Percentiles rank a stretch among this genome's conserved stretches.
These are phyloP conservation scores for Scheffersomyces titani DNA, from an alignment of 1,139 yeast species.

Conservation along the genomic window DNA sequence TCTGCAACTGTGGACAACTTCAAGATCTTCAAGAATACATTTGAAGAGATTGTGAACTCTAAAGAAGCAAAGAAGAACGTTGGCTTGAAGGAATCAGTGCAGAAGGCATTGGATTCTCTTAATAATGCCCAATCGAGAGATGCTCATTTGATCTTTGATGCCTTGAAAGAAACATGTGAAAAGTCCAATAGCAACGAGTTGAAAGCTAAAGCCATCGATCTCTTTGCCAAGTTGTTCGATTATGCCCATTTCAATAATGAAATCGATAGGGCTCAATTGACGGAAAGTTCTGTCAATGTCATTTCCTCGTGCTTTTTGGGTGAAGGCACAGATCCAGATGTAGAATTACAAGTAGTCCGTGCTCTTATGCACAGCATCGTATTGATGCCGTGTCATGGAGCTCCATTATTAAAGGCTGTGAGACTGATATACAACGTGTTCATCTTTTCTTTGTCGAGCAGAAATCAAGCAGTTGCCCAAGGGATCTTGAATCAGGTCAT, in stretches of 20 bases:
- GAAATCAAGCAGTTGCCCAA: slow-evolving; percentile 93
- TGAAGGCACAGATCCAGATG: slow-evolving; percentile 84
- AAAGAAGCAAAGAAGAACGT: slow-evolving; percentile 47
- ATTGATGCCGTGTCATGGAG: slow-evolving; percentile 87
- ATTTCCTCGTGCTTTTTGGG: slow-evolving; percentile 87
- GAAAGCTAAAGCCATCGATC: slow-evolving; percentile 43
- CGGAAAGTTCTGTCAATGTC: slow-evolving; percentile 84
- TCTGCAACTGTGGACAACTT: slow-evolving; percentile 37
- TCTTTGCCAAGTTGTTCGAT: slow-evolving; percentile 48
- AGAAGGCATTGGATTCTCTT: slow-evolving; percentile 39
- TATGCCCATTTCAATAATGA: slow-evolving; percentile 42
- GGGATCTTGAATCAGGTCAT: slow-evolving; percentile 93
- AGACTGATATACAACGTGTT: slow-evolving; percentile 93
- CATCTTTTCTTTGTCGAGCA: slow-evolving; percentile 74
- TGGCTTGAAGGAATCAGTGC: slow-evolving; percentile 29
- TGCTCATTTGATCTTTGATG: slow-evolving; percentile 39
- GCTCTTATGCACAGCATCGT: slow-evolving; percentile 88
- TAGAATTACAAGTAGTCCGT: slow-evolving; percentile 89
- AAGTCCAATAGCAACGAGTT: slow-evolving; percentile 28
- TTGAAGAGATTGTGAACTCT: slow-evolving; percentile 33
- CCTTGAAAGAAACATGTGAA: slow-evolving; percentile 44
- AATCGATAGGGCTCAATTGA: slow-evolving; percentile 51
- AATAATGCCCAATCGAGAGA: slow-evolving; percentile 29
- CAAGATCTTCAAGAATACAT: slow-evolving; percentile 41
- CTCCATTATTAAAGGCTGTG: slow-evolving; percentile 82